phyloP scores from a whole-genome alignment of 2,329 filamentous ascomycete species.

The Cladophialophora bantiana region DNA sequence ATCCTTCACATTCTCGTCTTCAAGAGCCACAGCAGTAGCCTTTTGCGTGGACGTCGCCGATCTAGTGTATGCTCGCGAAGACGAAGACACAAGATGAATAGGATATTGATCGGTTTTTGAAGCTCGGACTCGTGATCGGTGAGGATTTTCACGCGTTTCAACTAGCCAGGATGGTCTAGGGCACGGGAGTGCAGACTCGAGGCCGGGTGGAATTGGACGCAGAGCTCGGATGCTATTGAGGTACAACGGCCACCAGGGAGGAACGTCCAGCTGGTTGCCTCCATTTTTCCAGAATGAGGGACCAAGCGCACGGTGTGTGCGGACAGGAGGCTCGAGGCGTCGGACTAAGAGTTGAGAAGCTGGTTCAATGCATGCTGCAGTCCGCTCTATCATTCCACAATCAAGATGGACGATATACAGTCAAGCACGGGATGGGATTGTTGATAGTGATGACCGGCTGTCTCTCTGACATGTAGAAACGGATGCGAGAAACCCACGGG shows the following conservation, averaged over 20 bases:
- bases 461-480: slow-evolving; percentile 6
- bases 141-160: neutral
- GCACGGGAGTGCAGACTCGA: neutral
- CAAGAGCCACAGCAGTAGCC: slow-evolving; percentile 1
- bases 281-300: slow-evolving; percentile 48
- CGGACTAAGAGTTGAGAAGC: slow-evolving; percentile 56
- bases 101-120: slow-evolving; percentile 6
- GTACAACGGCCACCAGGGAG: slow-evolving; percentile 47
- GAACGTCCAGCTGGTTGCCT: slow-evolving; percentile 42
- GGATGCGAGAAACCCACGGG: neutral
- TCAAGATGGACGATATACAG: neutral
- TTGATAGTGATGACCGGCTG: neutral
- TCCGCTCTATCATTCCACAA: slow-evolving; percentile 60
- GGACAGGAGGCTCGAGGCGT: slow-evolving; percentile 49
- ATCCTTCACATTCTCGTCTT: slow-evolving; percentile 6
- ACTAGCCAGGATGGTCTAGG: slow-evolving; percentile 9
- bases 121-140: neutral
- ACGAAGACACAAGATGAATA: neutral
- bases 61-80: slow-evolving; percentile 18
- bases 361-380: slow-evolving; percentile 58
- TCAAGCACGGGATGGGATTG: neutral
- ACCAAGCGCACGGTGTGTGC: slow-evolving; percentile 47
- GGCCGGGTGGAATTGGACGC: slow-evolving; percentile 1
- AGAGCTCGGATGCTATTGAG: slow-evolving; percentile 38
- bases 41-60: neutral